Conservation (phyloP, 2,329 filamentous ascomycete genomes). For the Lithohypha guttulata region DNA sequence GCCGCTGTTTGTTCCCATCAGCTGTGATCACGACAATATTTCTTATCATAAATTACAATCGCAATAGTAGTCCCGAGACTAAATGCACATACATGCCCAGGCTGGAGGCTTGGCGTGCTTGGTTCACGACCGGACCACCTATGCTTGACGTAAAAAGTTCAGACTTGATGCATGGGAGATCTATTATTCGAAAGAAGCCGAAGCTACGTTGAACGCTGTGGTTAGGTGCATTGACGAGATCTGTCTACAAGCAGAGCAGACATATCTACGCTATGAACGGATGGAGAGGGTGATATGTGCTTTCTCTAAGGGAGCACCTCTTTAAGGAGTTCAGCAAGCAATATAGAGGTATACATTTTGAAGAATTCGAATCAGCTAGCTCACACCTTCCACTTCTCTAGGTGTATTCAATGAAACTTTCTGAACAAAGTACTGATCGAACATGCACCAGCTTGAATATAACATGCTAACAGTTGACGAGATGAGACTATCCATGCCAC, state of each 20-base stretch:
- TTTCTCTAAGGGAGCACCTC: conserved; percentile 41
- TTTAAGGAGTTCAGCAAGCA: conserved; percentile 46
- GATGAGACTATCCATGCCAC: too few species aligned
- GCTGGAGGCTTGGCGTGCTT: too few species aligned
- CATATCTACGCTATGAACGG: conserved; percentile 41
- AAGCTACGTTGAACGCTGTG: conserved; percentile 35
- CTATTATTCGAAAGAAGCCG: conserved; percentile 32
- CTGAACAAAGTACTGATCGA: conserved; percentile 42
- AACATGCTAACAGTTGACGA: too few species aligned
- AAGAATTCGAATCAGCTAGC: conserved; percentile 47
- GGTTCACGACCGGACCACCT: conserved; percentile 36
- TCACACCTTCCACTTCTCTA: conserved; percentile 43
- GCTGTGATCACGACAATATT: too few species aligned
- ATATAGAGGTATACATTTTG: conserved; percentile 40
- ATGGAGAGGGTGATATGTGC: conserved; percentile 41
- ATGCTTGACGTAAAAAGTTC: conserved; percentile 43
- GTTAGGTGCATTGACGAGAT: conserved; percentile 36
- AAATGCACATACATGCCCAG: too few species aligned
- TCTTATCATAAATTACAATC: too few species aligned
- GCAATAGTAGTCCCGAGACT: too few species aligned
- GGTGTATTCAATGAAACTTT: conserved; percentile 41
- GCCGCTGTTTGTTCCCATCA: too few species aligned
- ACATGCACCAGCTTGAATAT: conserved; percentile 33
- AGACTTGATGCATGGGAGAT: conserved; percentile 48
- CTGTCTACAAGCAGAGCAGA: conserved; percentile 30